Percentiles rank a stretch among this genome's conserved stretches.
These are phyloP conservation scores for Ceratobasidium theobromae DNA, from an alignment of 1,284 basidiomycete species.

Conservation along the genomic window DNA sequence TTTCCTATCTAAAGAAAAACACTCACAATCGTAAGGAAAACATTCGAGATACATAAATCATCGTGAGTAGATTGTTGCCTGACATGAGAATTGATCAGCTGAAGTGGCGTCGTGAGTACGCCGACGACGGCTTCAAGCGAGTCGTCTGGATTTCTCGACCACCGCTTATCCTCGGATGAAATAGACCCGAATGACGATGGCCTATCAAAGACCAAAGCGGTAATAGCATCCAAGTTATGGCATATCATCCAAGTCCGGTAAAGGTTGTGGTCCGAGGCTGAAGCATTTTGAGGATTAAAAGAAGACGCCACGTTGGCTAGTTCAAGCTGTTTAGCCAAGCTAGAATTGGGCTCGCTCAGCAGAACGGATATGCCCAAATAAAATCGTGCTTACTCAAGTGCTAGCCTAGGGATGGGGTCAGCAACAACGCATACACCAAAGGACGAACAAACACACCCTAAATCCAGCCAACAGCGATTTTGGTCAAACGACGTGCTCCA, in stretches of 20 bases:
- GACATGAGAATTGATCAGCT: constrained; percentile 8
- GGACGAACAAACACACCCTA: neutral
- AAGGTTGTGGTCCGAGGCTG: neutral
- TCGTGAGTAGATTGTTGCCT: neutral
- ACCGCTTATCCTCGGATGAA: neutral
- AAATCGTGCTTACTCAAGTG: constrained; percentile 5
- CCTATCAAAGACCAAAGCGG: constrained; percentile 7
- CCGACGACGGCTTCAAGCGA: constrained; percentile 10
- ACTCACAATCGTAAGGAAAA: neutral
- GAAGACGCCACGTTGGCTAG: neutral
- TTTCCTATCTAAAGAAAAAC: neutral
- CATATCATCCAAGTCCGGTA: constrained; percentile 26
- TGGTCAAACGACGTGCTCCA: neutral
- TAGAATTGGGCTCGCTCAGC: neutral
- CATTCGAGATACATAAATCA: neutral
- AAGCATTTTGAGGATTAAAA: neutral
- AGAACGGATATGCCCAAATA: neutral
- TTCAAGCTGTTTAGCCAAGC: constrained; percentile 4
- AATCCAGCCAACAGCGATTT: constrained; percentile 21
- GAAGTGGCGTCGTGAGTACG: neutral
- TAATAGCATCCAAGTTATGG: constrained; percentile 14
- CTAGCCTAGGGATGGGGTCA: neutral
- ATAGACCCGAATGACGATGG: neutral
- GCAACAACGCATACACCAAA: neutral
- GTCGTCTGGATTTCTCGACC: neutral